phyloP scores from a whole-genome alignment of 163 green algal genomes.

The Scenedesmus sp. region DNA sequence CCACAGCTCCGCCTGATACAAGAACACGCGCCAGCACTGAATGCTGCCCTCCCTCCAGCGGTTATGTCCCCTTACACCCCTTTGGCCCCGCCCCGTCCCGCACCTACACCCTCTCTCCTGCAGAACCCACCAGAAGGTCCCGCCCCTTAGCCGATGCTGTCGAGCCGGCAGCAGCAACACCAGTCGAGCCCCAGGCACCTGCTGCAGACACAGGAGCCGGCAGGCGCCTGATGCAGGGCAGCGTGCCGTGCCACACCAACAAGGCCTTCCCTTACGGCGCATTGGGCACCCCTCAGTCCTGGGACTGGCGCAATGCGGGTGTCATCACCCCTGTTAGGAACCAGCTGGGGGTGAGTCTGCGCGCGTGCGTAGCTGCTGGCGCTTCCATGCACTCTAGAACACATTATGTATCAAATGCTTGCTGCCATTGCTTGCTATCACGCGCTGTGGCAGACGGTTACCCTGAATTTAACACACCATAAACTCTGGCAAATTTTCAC shows the following conservation, averaged over 20 bases:
- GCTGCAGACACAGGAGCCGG: not conserved
- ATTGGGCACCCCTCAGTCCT: not conserved
- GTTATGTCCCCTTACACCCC: too few species aligned
- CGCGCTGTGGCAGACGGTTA: too few species aligned
- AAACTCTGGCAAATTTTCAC: too few species aligned
- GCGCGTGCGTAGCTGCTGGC: too few species aligned
- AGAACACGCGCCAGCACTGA: too few species aligned
- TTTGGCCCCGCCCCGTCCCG: too few species aligned
- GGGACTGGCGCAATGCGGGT: not conserved
- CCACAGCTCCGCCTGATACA: too few species aligned
- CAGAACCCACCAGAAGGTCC: not conserved
- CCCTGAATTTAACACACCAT: too few species aligned
- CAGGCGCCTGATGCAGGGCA: not conserved
- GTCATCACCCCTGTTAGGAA: conserved; percentile 4
- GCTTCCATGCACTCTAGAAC: too few species aligned
- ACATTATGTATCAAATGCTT: not conserved
- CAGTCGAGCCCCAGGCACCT: not conserved
- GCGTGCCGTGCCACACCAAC: not conserved
- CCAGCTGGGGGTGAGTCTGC: not conserved
- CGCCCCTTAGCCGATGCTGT: too few species aligned
- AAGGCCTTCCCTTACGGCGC: not conserved
- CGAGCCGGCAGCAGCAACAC: not conserved
- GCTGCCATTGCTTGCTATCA: too few species aligned
- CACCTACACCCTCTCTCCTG: not conserved
- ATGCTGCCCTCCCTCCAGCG: too few species aligned